Base-by-base conservation (phyloP, 108 stramenopile genomes). In the Tribonema minus region DNA sequence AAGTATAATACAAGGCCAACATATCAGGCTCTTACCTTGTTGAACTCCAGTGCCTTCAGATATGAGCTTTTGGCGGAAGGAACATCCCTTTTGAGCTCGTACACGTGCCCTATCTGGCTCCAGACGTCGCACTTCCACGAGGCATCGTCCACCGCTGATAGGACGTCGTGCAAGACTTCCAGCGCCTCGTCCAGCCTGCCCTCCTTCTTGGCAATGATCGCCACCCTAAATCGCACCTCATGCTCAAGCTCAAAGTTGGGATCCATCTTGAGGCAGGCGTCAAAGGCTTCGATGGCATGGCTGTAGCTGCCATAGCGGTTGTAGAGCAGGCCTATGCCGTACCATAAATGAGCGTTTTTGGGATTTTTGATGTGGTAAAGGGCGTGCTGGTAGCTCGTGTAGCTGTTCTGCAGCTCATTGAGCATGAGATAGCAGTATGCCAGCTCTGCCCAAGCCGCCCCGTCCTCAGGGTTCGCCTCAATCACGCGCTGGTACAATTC, bases 341-440 rank as follows among this genome's bases (percentile, higher is more conserved):
- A 75, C 74, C 74, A 75, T n/a, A 75, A 35, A 28, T 64, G 74
- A 4, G 74, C 74, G 27, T 75, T 64, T 61, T 72, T 72, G 32
- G 71, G 71, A 37, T 72, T 66, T 28, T 54, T 39, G 34, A 75
- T 75, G 41, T 75, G 62, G 62, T 65, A 75, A 2, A 75, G 64
- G 5, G 74, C 74, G 64, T 75, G 62, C 30, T 75, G 74, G 54
- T 75, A 75, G 41, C 64, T 64, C 37, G 74, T 75, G 74, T 75
- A 75, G 5, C 64, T 65, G 37, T 71, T 71, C 61, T 72, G 71
- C 26, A 75, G 64, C 41, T 75, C 74, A 61, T 75, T 75, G 74
- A 75, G 64, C 74, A 75, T 75, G 34, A 75, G 74, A 29, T 75
- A 75, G 46, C 74, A 75, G 74, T 75, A 75, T 9, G 74, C 74